Evolutionary conservation across 352 stramenopile genomes (phyloP), one percentile per base, ranked within the genome.

Genomic region (Globisporangium viniferum): DNA sequence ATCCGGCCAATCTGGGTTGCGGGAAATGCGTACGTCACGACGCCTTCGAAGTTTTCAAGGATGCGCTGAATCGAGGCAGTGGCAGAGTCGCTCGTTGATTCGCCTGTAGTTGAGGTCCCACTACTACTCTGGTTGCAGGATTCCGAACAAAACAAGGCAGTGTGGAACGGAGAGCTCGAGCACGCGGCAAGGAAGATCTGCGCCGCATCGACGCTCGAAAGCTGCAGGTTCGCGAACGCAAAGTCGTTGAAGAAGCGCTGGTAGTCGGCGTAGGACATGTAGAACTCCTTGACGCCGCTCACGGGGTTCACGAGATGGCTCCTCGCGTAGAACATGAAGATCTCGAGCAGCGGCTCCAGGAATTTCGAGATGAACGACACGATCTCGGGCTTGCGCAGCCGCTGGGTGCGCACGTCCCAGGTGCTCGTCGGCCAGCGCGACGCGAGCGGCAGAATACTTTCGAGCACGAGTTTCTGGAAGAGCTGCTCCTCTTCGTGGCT

Each of bases 301-400:
- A 44, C 8, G 0, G 69, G 54, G 56, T 85, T 79, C 24, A 84
- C 63, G 56, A 78, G 53, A 59, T 88, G 76, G 58, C 73, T 86
- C 27, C 86, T 86, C 5, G 82, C 84, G 66, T 93, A 93, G 65
- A 93, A 92, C 73, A 88, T 78, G 68, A 86, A 93, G 66, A 93
- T 92, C 24, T 90, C 80, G 7, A 89, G 59, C 60, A 93, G 73
- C 5, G 80, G 70, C 29, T 90, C 79, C 5, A 89, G 65, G 65
- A 92, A 92, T 54, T 88, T 91, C 24, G 77, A 84, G 8, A 89
- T 71, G 55, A 91, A 91, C 9, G 67, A 68, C 44, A 86, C 77
- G 56, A 92, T 75, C 54, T 92, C 82, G 39, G 71, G 67, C 39
- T 77, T 69, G 14, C 77, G 75, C 8, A 93, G 60, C 8, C 71